A percentile compares a stretch with the other conserved stretches of the same genome.
These are phyloP conservation scores for Lachnellula hyalina DNA, from an alignment of 2,329 filamentous ascomycete species.

Conservation along the genomic window DNA sequence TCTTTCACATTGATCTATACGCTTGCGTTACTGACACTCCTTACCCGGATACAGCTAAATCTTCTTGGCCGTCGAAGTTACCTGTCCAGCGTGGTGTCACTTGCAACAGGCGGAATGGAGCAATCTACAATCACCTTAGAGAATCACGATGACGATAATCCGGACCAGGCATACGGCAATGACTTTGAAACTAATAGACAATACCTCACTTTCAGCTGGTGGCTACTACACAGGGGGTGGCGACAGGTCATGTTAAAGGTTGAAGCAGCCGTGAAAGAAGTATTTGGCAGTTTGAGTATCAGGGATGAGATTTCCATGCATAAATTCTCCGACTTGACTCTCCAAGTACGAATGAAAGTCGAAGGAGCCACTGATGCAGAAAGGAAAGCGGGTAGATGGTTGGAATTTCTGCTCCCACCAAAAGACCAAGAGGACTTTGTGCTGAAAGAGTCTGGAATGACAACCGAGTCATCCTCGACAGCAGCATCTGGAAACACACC, in stretches of 20 bases:
- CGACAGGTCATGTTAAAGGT: conserved; percentile 76
- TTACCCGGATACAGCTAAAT: conserved; percentile 94
- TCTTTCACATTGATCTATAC: conserved; percentile 91
- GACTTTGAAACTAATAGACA: conserved; percentile 95
- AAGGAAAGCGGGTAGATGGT: conserved; percentile 58
- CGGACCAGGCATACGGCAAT: conserved; percentile 76
- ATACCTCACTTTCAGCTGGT: conserved; percentile 97
- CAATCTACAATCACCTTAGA: conserved; percentile 78
- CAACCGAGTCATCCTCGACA: conserved; percentile 41
- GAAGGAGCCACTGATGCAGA: conserved; percentile 68
- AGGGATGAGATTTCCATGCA: conserved; percentile 82
- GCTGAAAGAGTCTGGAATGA: conserved; percentile 78
- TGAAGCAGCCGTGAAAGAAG: conserved; percentile 77
- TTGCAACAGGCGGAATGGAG: conserved; percentile 70
- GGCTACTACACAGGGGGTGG: conserved; percentile 89
- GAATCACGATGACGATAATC: conserved; percentile 86
- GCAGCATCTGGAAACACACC: conserved; percentile 39
- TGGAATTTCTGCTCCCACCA: conserved; percentile 77
- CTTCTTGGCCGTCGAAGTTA: conserved; percentile 93
- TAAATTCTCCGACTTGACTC: conserved; percentile 70
- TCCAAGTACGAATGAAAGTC: conserved; percentile 77
- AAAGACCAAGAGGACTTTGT: conserved; percentile 75
- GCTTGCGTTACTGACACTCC: conserved; percentile 78
- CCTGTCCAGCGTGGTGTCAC: conserved; percentile 86
- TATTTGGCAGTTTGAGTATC: conserved; percentile 84